phyloP scores from a whole-genome alignment of 257 asterid genomes.

The Voacanga thouarsii region DNA sequence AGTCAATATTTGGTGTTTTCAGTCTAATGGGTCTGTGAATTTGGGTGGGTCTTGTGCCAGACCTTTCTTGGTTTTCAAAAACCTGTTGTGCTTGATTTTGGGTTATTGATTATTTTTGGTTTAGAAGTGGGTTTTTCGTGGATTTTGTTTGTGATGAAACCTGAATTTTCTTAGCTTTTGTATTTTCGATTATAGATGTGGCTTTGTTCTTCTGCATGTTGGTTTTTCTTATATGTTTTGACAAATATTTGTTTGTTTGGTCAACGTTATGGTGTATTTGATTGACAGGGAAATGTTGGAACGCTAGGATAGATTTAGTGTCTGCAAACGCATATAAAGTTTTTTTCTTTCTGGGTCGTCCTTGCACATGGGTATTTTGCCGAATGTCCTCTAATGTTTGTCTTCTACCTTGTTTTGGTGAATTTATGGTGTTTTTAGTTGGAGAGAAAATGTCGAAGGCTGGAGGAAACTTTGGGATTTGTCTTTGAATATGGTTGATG shows the following conservation, averaged over 20 bases:
- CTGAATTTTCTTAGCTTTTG: conserved; percentile 2
- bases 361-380: background rate
- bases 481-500: background rate
- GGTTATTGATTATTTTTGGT: background rate
- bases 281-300: background rate
- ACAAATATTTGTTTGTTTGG: background rate
- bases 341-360: background rate
- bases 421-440: background rate
- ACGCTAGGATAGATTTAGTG: background rate
- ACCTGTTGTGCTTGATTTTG: background rate
- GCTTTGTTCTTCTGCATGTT: conserved; percentile 23
- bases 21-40: background rate
- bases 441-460: background rate
- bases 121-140: background rate
- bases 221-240: conserved; percentile 5
- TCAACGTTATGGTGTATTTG: background rate
- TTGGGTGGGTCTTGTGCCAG: background rate
- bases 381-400: background rate
- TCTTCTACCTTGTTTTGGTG: background rate
- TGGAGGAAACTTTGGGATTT: background rate
- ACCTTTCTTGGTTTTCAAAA: background rate
- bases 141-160: background rate
- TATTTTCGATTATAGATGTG: conserved; percentile 6
- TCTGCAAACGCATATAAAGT: background rate
- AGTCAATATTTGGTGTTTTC: background rate